A percentile compares a stretch with the other conserved stretches of the same genome.
These are phyloP conservation scores for Neofusicoccum parvum DNA, from an alignment of 2,329 filamentous ascomycete genomes.

Conservation along the genomic window DNA sequence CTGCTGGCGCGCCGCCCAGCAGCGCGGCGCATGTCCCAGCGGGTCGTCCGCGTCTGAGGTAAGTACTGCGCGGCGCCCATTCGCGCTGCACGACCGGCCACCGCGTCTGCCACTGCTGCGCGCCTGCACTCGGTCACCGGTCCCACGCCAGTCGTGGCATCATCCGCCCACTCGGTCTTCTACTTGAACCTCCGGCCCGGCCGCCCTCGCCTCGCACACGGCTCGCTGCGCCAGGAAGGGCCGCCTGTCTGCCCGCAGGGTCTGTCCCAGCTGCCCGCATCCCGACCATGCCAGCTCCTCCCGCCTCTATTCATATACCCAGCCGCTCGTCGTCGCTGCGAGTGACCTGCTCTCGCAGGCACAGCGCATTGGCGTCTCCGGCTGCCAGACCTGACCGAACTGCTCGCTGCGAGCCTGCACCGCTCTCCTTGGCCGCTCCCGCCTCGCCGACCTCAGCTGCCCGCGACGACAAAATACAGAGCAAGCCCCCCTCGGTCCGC, in stretches of 20 bases:
- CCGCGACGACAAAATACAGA: neutral
- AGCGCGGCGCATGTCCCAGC: neutral
- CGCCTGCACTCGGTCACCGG: neutral
- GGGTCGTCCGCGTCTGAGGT: neutral
- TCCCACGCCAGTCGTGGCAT: neutral
- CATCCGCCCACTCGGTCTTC: neutral
- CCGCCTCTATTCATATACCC: conserved; percentile 22
- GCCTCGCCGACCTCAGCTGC: neutral
- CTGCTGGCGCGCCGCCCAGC: neutral
- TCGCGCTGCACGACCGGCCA: conserved; percentile 7
- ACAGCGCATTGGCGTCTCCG: neutral
- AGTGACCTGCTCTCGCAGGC: neutral
- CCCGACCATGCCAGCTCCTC: conserved; percentile 12
- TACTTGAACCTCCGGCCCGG: neutral
- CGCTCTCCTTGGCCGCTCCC: neutral
- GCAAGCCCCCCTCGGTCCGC: neutral
- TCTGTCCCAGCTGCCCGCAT: neutral
- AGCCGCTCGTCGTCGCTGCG: conserved; percentile 18
- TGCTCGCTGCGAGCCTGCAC: neutral
- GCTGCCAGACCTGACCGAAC: too few species aligned
- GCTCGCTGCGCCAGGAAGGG: neutral
- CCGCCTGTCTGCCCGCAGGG: neutral
- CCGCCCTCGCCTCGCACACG: conserved; percentile 8
- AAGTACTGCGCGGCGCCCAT: neutral
- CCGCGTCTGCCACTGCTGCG: neutral